Conservation (phyloP, 2,329 filamentous ascomycete genomes). For the Paecilomyces dactylethromorphus region DNA sequence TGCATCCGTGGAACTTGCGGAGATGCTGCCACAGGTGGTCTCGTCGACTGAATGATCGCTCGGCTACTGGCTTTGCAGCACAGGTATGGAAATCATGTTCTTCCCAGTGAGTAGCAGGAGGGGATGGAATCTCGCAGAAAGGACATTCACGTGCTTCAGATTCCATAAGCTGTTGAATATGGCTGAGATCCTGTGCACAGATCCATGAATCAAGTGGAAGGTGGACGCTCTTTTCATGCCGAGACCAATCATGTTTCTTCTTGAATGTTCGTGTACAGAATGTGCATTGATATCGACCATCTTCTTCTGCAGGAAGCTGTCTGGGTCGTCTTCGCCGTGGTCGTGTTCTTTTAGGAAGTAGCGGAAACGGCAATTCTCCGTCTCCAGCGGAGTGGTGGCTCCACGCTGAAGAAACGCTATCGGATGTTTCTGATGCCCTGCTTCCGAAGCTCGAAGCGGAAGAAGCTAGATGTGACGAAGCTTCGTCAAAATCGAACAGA, state of each 20-base stretch:
- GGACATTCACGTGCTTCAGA: slow-evolving; percentile 28
- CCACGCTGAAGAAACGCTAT: slow-evolving; percentile 26
- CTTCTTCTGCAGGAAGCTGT: slow-evolving; percentile 1
- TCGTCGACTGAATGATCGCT: slow-evolving; percentile 51
- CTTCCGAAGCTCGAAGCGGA: slow-evolving; percentile 25
- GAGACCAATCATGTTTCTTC: slow-evolving; percentile 45
- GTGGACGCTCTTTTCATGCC: slow-evolving; percentile 47
- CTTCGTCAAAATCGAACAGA: slow-evolving; percentile 20
- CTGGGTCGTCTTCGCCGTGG: slow-evolving; percentile 4
- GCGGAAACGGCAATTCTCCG: slow-evolving; percentile 12
- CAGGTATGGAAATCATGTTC: slow-evolving; percentile 49
- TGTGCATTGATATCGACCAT: slow-evolving; percentile 37
- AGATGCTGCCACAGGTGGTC: slow-evolving; percentile 53
- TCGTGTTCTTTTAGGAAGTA: slow-evolving; percentile 8
- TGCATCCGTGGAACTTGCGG: slow-evolving; percentile 48
- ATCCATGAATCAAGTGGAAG: slow-evolving; percentile 40
- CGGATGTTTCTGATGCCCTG: slow-evolving; percentile 21
- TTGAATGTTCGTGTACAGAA: slow-evolving; percentile 44
- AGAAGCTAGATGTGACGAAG: slow-evolving; percentile 21
- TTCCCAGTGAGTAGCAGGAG: slow-evolving; percentile 41
- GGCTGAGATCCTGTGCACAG: slow-evolving; percentile 17
- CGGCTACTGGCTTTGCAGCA: slow-evolving; percentile 43
- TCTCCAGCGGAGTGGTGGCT: slow-evolving; percentile 23
- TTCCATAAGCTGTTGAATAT: slow-evolving; percentile 8
- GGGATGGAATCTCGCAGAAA: slow-evolving; percentile 43